Percentiles rank a stretch among this genome's conserved stretches.
Evolutionary conservation across 768 basidiomycete species (phyloP).

Genomic region (Lentinula sp.): DNA sequence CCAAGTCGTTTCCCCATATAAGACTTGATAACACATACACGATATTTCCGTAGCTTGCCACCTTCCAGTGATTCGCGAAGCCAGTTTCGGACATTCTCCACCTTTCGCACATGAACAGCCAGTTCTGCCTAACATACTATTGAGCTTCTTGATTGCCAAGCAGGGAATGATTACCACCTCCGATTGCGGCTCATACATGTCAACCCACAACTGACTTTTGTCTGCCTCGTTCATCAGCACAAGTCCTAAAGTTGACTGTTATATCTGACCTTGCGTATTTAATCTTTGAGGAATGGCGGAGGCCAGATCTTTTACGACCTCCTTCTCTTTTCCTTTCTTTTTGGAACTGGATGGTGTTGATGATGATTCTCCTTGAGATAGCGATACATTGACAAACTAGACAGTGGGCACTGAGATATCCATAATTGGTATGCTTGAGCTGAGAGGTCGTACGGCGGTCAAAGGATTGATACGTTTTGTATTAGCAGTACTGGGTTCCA

Average conservation of each 20-base stretch:
- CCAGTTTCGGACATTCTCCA: slow-evolving; percentile 75
- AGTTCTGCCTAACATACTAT: slow-evolving; percentile 48
- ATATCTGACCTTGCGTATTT: slow-evolving; percentile 10
- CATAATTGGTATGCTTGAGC: neutral
- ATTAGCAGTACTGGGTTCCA: neutral
- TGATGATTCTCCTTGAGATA: neutral
- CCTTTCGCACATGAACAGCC: slow-evolving; percentile 75
- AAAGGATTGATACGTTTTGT: slow-evolving; percentile 16
- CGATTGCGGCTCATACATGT: slow-evolving; percentile 53
- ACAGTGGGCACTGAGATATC: neutral
- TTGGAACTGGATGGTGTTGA: slow-evolving; percentile 1
- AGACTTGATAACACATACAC: slow-evolving; percentile 41
- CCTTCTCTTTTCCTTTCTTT: slow-evolving; percentile 15
- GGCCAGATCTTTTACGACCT: slow-evolving; percentile 3
- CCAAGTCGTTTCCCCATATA: neutral
- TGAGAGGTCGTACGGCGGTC: slow-evolving; percentile 14
- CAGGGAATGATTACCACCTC: slow-evolving; percentile 33
- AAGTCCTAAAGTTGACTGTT: neutral
- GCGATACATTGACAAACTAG: slow-evolving; percentile 14
- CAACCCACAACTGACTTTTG: slow-evolving; percentile 49
- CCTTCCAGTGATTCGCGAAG: slow-evolving; percentile 66
- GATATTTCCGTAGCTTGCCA: slow-evolving; percentile 62
- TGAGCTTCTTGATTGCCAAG: neutral
- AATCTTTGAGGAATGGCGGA: neutral
- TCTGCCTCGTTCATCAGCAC: slow-evolving; percentile 13